Evolutionary conservation across 2,329 filamentous ascomycete genomes (phyloP).

Genomic region (Claviceps spartinae): DNA sequence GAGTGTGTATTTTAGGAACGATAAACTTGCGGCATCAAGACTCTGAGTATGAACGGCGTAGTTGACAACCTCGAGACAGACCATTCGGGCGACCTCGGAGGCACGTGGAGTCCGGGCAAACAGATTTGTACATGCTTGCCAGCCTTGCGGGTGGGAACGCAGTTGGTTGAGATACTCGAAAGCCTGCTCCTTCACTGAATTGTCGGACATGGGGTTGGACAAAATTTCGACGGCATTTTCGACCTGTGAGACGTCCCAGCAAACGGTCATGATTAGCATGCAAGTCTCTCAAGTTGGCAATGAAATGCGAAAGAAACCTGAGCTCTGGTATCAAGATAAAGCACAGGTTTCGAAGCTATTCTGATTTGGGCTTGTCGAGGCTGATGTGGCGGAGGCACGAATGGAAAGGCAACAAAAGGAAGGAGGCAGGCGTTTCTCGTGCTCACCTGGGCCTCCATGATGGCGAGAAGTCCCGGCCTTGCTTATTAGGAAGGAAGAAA

Average conservation of each 20-base stretch:
- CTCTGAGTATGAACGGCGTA: slow-evolving; percentile 72
- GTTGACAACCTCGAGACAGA: slow-evolving; percentile 86
- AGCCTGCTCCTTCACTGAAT: slow-evolving; percentile 64
- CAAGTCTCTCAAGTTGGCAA: neutral
- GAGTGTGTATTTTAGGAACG: slow-evolving; percentile 66
- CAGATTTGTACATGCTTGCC: slow-evolving; percentile 77
- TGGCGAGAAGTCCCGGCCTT: slow-evolving; percentile 9
- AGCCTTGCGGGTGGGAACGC: slow-evolving; percentile 68
- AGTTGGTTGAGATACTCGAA: slow-evolving; percentile 70
- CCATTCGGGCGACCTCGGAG: slow-evolving; percentile 75
- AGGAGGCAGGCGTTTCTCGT: slow-evolving; percentile 3
- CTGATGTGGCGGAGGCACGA: too few species aligned
- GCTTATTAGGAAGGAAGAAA: slow-evolving; percentile 5
- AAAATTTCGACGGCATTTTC: slow-evolving; percentile 93
- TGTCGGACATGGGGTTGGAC: slow-evolving; percentile 67
- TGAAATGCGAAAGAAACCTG: neutral
- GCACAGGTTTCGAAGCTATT: neutral
- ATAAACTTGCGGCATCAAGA: slow-evolving; percentile 58
- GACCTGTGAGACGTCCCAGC: slow-evolving; percentile 43
- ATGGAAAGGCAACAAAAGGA: neutral
- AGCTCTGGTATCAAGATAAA: neutral
- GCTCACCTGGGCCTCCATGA: slow-evolving; percentile 36
- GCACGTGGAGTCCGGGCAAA: slow-evolving; percentile 67
- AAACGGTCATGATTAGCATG: slow-evolving; percentile 1
- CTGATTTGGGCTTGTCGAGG: neutral